These are phyloP conservation scores for Aspergillus sp. DNA, from an alignment of 2,329 filamentous ascomycete genomes.

Conservation along the genomic window DNA sequence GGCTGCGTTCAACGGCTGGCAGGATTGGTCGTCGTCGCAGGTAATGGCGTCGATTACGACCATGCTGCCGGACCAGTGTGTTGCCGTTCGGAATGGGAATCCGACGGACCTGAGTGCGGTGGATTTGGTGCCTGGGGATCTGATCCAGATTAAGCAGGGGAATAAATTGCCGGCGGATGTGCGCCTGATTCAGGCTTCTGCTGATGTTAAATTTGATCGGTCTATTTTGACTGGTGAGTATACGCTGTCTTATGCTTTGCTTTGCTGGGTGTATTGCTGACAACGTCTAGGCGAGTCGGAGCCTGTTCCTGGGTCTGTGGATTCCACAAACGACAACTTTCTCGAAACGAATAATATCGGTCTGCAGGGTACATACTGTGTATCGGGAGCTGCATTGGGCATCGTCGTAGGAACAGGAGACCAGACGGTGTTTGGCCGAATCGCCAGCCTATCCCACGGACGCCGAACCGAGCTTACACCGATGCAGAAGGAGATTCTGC, in stretches of 20 bases:
- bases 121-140: conserved; percentile 70
- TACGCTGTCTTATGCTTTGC: background rate
- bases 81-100: conserved; percentile 61
- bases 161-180: conserved; percentile 75
- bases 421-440: conserved; percentile 71
- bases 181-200: conserved; percentile 66
- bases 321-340: conserved; percentile 71
- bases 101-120: conserved; percentile 52
- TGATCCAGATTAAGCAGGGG: conserved; percentile 67
- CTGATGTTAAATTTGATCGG: conserved; percentile 70
- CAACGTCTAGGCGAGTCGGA: conserved; percentile 63
- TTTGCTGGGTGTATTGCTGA: background rate
- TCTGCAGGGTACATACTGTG: conserved; percentile 76
- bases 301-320: conserved; percentile 62
- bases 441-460: conserved; percentile 69
- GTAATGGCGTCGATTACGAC: conserved; percentile 79
- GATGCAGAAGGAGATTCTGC: conserved; percentile 69
- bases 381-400: conserved; percentile 65
- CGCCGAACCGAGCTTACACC: conserved; percentile 68
- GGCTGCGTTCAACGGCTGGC: conserved; percentile 68
- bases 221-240: conserved; percentile 66
- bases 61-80: conserved; percentile 74
- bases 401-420: conserved; percentile 72
- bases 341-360: conserved; percentile 75
- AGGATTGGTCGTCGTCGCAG: conserved; percentile 73